Evolutionary conservation across 2,329 filamentous ascomycete genomes (phyloP).

Genomic region (Sarocladium oryzae): DNA sequence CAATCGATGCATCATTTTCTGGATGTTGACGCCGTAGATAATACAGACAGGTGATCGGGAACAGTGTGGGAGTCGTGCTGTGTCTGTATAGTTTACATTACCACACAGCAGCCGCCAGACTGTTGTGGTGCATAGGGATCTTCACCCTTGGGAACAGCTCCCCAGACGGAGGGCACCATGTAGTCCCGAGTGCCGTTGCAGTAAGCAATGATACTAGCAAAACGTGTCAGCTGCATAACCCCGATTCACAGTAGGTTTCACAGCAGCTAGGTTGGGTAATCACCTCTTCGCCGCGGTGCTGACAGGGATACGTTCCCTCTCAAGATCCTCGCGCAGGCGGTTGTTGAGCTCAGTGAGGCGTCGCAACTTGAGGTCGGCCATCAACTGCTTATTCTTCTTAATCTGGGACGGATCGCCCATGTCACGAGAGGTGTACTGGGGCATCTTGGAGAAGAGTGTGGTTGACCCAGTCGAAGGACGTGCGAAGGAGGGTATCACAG

Average conservation of each 20-base stretch:
- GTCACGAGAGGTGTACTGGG: slow-evolving; percentile 61
- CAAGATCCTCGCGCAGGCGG: slow-evolving; percentile 89
- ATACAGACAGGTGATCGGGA: not conserved
- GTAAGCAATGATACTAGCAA: slow-evolving; percentile 86
- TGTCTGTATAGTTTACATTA: slow-evolving; percentile 61
- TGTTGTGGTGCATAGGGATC: slow-evolving; percentile 98
- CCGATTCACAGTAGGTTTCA: not conserved
- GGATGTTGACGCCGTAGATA: not conserved
- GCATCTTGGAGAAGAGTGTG: slow-evolving; percentile 39
- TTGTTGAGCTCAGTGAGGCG: slow-evolving; percentile 96
- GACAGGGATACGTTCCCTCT: slow-evolving; percentile 90
- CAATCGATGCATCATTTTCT: not conserved
- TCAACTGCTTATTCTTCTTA: slow-evolving; percentile 96
- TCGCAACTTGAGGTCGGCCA: slow-evolving; percentile 96
- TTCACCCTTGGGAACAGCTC: slow-evolving; percentile 85
- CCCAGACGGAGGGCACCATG: slow-evolving; percentile 98
- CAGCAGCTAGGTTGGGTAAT: slow-evolving; percentile 21
- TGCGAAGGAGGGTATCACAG: not conserved
- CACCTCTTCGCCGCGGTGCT: slow-evolving; percentile 87
- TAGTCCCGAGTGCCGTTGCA: slow-evolving; percentile 97
- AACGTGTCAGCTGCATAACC: not conserved
- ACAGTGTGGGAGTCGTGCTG: not conserved
- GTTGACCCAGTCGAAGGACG: not conserved
- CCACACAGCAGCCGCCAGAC: slow-evolving; percentile 83
- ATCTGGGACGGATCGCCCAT: slow-evolving; percentile 62